Base-by-base conservation (phyloP, 2,329 filamentous ascomycete genomes). In the Stagonosporopsis rhizophila region DNA sequence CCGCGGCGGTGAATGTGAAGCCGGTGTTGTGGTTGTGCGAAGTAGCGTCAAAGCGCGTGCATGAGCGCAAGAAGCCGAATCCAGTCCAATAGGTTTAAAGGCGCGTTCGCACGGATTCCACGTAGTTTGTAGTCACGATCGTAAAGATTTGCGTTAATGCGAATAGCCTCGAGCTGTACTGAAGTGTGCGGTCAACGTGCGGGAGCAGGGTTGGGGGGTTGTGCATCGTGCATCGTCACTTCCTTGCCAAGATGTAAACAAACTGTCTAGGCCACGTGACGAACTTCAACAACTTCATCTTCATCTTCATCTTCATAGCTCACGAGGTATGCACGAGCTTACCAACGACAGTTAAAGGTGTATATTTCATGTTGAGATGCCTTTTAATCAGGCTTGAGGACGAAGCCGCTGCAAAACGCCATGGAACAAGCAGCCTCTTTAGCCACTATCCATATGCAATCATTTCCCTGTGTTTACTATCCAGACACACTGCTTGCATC, bases 111-210 rank as follows among this genome's bases (percentile, higher is more conserved):
- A 40, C 52, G 54, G 60, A 44, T 44, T 53, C 12, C 32, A 28
- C 38, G 27, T 17, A 52, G 3, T 56, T 59, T 41, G 61, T 61
- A 51, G 44, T 42, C 40, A 56, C 41, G 47, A 35, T 58, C 59
- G 67, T 73, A 73, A 65, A 58, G 62, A 70, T 72, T 70, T 47
- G 64, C 56, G 66, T 62, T 73, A 70, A 73, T 61, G 67, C 62
- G 68, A 72, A 74, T 74, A 70, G 58, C 57, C 53, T 54, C 41
- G 46, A 51, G 53, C 47, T 30, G 65, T 62, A 59, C 67, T 61
- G 53, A 62, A 58, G 61, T 62, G 52, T 61, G 60, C 52, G 59
- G 57, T 62, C 61, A 58, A 62, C 64, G 59, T 61, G 62, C 59
- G 54, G 64, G 66, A 66, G 63, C 65, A 66, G 59, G 66, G 61